Evolutionary conservation across 1,139 yeast species (phyloP).

Genomic region (Sugiyamaella sp.): DNA sequence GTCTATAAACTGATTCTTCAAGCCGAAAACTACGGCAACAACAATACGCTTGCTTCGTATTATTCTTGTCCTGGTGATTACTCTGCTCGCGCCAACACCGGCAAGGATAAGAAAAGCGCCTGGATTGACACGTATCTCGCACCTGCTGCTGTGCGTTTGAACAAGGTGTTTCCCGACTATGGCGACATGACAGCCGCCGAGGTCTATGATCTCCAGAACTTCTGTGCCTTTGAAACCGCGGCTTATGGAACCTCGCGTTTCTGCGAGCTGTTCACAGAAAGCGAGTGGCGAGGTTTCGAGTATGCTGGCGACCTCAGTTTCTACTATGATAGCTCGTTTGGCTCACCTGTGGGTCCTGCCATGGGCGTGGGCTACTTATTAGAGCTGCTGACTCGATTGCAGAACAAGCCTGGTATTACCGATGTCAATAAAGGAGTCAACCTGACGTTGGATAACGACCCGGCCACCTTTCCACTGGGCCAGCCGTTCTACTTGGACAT

Average conservation of each 20-base stretch:
- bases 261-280: slow-evolving; percentile 53
- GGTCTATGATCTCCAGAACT: slow-evolving; percentile 46
- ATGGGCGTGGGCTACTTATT: slow-evolving; percentile 49
- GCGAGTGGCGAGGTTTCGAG: slow-evolving; percentile 54
- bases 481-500: slow-evolving; percentile 49
- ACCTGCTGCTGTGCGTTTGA: slow-evolving; percentile 49
- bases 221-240: slow-evolving; percentile 55
- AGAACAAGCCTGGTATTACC: slow-evolving; percentile 32
- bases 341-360: slow-evolving; percentile 46
- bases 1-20: slow-evolving; percentile 41
- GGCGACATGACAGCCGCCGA: slow-evolving; percentile 45
- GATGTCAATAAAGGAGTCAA: slow-evolving; percentile 44
- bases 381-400: slow-evolving; percentile 46
- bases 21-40: slow-evolving; percentile 42
- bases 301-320: slow-evolving; percentile 50
- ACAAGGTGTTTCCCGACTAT: slow-evolving; percentile 48
- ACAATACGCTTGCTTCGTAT: slow-evolving; percentile 49
- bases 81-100: slow-evolving; percentile 31
- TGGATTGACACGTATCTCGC: slow-evolving; percentile 47
- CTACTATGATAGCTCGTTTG: slow-evolving; percentile 48
- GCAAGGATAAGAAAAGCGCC: slow-evolving; percentile 31
- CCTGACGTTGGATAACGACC: slow-evolving; percentile 38
- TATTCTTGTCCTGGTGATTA: slow-evolving; percentile 44
- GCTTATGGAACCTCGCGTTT: slow-evolving; percentile 52
- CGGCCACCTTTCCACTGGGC: slow-evolving; percentile 44